Base-by-base conservation (phyloP, 2,329 filamentous ascomycete species). In the Claviceps quebecensis region DNA sequence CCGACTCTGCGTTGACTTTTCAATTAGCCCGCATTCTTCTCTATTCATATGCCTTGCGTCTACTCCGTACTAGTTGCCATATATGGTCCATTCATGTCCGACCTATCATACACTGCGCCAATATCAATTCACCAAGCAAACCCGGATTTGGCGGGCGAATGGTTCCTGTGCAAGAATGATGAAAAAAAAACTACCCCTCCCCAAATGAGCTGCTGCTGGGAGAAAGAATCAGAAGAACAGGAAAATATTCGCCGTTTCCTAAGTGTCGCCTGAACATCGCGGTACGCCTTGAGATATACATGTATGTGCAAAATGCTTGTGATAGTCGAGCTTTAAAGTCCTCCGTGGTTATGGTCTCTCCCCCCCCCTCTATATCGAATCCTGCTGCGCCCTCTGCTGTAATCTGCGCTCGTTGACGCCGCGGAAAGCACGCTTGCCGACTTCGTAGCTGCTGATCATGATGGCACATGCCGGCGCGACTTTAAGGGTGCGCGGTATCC, bases 391-490 rank as follows among this genome's bases (percentile, higher is more conserved):
- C 45, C 50, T 49, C 9, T 56, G 56, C 1, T 39, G 53, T 36
- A 46, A 48, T 1, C 59, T 54, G 19, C 64, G 69, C 61, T 78
- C 74, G 54, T 97, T 96, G 48, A 87, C 80, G 11, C 78, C 76
- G 50, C 81, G 76, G 37, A 94, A 94, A 64, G 86, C 83, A 66
- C 86, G 84, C 75, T 98, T 98, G 48, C 93, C 90, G 39, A 97
- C 79, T 67, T 98, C 93, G 66, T 97, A 98, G 64, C 85, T 95
- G 64, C 87, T 94, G 64, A 98, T 97, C 93, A 98, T 98, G 64
- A 98, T 97, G 29, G 93, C 93, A 68, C 93, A 98, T 0, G 91
- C 88, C 1, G 93, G 93, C 1, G 93, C 91, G 5, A 98, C 90
- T 66, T 97, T 97, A 54, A 97, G 72, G 58, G 88, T 95, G 40